A percentile compares a stretch with the other conserved stretches of the same genome.
phyloP scores from a whole-genome alignment of 2,329 filamentous ascomycete genomes.

The Alternaria viburni region DNA sequence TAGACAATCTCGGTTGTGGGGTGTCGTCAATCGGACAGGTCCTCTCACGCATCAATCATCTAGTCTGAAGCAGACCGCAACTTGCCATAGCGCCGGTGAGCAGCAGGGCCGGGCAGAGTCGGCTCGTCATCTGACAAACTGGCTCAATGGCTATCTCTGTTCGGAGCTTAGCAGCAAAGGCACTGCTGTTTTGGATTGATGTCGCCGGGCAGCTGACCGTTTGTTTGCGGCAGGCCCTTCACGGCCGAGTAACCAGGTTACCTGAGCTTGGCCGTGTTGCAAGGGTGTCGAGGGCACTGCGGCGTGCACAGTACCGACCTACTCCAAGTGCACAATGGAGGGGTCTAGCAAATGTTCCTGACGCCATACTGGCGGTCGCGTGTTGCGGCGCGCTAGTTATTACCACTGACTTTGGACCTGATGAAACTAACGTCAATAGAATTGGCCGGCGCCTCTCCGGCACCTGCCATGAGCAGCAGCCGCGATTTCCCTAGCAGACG shows the following conservation, averaged over 20 bases:
- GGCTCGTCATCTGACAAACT: slow-evolving; percentile 21
- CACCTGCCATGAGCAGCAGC: slow-evolving; percentile 13
- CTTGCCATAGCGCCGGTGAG: slow-evolving; percentile 25
- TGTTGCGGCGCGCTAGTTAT: slow-evolving; percentile 25
- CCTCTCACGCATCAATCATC: slow-evolving; percentile 6
- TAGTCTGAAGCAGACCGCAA: slow-evolving; percentile 26
- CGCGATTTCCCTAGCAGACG: slow-evolving; percentile 18
- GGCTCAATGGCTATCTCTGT: slow-evolving; percentile 9
- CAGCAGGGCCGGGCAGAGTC: slow-evolving; percentile 23
- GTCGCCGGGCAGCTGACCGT: slow-evolving; percentile 25
- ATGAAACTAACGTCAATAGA: slow-evolving; percentile 10
- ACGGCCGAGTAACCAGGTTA: slow-evolving; percentile 11
- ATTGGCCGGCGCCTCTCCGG: slow-evolving; percentile 19
- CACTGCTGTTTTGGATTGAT: slow-evolving; percentile 23
- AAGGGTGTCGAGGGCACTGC: slow-evolving; percentile 11
- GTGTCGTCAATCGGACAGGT: slow-evolving; percentile 18
- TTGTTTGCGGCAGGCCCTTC: slow-evolving; percentile 10
- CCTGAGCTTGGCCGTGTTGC: slow-evolving; percentile 18
- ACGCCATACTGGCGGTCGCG: slow-evolving; percentile 31
- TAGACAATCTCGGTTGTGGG: slow-evolving; percentile 20
- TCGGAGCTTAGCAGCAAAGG: slow-evolving; percentile 11
- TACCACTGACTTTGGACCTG: slow-evolving; percentile 9
- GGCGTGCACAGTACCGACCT: slow-evolving; percentile 12
- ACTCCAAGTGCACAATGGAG: slow-evolving; percentile 6
- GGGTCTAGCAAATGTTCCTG: slow-evolving; percentile 21